Evolutionary conservation across 345 rosid genomes (phyloP).

Genomic region (Jatropha curcas): DNA sequence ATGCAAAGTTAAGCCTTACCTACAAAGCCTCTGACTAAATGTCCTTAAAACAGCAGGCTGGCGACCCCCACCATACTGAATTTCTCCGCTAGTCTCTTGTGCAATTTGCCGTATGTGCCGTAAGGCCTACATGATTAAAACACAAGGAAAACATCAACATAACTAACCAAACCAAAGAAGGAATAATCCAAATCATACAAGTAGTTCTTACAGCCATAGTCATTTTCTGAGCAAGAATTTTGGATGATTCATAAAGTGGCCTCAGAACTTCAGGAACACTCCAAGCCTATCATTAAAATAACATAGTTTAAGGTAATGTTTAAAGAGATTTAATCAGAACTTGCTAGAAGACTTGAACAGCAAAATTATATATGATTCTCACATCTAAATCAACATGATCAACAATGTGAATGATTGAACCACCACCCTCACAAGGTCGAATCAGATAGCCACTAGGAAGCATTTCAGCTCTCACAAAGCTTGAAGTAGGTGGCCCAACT

Average conservation of each 20-base stretch:
- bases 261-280: slow-evolving; percentile 94
- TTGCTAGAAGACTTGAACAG: neutral
- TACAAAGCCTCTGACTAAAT: slow-evolving; percentile 87
- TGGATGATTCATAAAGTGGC: slow-evolving; percentile 92
- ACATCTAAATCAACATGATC: slow-evolving; percentile 97
- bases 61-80: slow-evolving; percentile 90
- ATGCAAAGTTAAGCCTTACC: slow-evolving; percentile 38
- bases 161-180: neutral
- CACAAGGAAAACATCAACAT: slow-evolving; percentile 1
- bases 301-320: neutral
- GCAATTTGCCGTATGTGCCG: slow-evolving; percentile 85
- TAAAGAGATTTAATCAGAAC: neutral
- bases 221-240: slow-evolving; percentile 92
- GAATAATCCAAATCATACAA: neutral
- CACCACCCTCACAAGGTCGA: slow-evolving; percentile 96
- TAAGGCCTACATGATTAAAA: slow-evolving; percentile 55
- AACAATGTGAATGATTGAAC: slow-evolving; percentile 90
- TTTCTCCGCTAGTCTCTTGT: slow-evolving; percentile 89
- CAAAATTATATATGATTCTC: slow-evolving; percentile 26
- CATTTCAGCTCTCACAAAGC: slow-evolving; percentile 86
- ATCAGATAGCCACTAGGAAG: slow-evolving; percentile 89
- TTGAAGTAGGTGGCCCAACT: slow-evolving; percentile 67
- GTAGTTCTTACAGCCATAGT: slow-evolving; percentile 73
- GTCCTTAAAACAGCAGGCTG: slow-evolving; percentile 96
- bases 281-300: slow-evolving; percentile 52